Evolutionary conservation across 78 protist species (phyloP).

Genomic region (Dictyostelium brefeldianum): DNA sequence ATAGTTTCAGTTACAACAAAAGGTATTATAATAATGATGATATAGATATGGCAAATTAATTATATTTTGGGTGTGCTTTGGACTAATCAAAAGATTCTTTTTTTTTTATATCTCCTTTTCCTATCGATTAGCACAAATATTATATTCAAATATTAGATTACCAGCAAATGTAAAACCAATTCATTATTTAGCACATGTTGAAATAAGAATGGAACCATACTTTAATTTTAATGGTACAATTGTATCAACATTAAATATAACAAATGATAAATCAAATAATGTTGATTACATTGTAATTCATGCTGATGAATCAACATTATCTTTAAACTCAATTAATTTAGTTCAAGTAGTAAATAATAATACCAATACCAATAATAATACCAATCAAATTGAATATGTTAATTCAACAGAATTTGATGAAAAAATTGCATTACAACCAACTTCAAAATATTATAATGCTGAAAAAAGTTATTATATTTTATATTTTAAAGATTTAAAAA

Average conservation of each 20-base stretch:
- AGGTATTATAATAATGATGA: not conserved
- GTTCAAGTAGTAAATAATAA: not conserved
- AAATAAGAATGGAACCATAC: constrained; percentile 13
- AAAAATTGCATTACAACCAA: not conserved
- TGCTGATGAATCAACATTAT: constrained; percentile 22
- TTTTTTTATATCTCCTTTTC: not conserved
- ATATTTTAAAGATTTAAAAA: constrained; percentile 28
- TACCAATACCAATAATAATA: not conserved
- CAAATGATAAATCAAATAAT: not conserved
- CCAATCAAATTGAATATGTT: too few relatives aligned
- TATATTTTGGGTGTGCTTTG: not conserved
- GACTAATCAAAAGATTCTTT: not conserved
- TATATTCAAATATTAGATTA: constrained; percentile 40
- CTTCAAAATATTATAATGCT: constrained; percentile 5
- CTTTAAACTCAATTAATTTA: not conserved
- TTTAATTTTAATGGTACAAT: constrained; percentile 35
- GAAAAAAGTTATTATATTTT: constrained; percentile 62
- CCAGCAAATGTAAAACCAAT: constrained; percentile 57
- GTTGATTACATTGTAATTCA: constrained; percentile 54
- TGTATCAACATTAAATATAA: constrained; percentile 28
- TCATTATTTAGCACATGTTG: constrained; percentile 55
- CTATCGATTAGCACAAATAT: not conserved
- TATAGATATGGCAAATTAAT: too few relatives aligned
- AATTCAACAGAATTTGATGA: not conserved
- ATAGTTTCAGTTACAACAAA: constrained; percentile 6